Conservation (phyloP, 495 filamentous ascomycete species). For the Lophiotrema nucula region DNA sequence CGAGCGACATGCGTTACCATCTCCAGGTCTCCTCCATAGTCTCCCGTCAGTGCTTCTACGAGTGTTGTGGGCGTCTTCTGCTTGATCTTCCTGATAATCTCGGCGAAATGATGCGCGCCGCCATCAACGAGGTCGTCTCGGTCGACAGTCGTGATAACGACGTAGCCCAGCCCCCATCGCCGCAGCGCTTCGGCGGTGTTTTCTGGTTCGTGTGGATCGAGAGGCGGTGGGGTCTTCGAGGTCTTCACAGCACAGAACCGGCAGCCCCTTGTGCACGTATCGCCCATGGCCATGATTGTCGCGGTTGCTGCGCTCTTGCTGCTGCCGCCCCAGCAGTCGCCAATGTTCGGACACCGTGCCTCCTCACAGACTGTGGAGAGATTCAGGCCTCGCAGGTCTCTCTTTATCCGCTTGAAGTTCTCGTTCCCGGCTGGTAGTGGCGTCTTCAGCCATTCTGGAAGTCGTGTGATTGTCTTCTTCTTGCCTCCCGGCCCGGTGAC, state of each 20-base stretch:
- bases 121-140: conserved; percentile 89
- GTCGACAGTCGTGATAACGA: conserved; percentile 90
- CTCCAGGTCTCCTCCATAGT: conserved; percentile 78
- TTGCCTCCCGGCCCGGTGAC: conserved; percentile 80
- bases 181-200: conserved; percentile 91
- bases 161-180: conserved; percentile 92
- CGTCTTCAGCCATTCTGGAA: conserved; percentile 95
- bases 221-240: conserved; percentile 67
- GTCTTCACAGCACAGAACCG: conserved; percentile 98
- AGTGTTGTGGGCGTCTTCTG: conserved; percentile 79
- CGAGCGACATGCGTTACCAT: conserved; percentile 78
- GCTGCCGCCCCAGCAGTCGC: conserved; percentile 92
- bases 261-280: conserved; percentile 95
- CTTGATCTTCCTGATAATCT: conserved; percentile 94
- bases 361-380: conserved; percentile 98
- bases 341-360: conserved; percentile 94
- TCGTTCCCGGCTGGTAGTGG: conserved; percentile 73
- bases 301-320: conserved; percentile 89
- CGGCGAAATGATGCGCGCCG: conserved; percentile 85
- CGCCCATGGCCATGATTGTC: conserved; percentile 99
- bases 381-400: conserved; percentile 82
- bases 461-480: conserved; percentile 81
- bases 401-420: conserved; percentile 91
- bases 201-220: conserved; percentile 96
- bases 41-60: conserved; percentile 94